Base-by-base conservation (phyloP, 495 filamentous ascomycete species). In the Aspergillus asperescens region DNA sequence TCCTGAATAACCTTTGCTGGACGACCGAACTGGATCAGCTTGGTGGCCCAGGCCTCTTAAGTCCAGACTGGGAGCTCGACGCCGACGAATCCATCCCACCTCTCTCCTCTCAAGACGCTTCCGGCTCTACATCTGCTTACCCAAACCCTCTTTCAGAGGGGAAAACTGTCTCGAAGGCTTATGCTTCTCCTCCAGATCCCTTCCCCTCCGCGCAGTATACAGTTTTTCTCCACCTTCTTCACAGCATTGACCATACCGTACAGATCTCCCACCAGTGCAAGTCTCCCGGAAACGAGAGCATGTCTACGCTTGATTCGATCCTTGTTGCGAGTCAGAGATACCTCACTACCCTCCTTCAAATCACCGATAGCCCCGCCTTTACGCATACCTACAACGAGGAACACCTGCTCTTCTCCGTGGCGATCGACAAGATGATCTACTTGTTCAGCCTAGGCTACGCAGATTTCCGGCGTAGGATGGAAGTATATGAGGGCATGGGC, bases 341-440 rank as follows among this genome's bases (percentile, higher is more conserved):
- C 48, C 46, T 59, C 0, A 48, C 41, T 3, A 55, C 48, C 10
- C 52, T 59, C 29, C 42, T 55, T 7, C 56, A 52, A 3, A 35
- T 55, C 12, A 27, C 52, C 6, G 52, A 52, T 5, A 47, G 23
- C 32, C 47, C 35, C 1, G 16, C 22, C 18, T 59, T 55, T 22
- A 40, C 31, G 0, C 23, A 44, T 2, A 25, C 48, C 20, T 59
- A 59, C 48, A 50, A 43, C 29, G 53, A 56, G 22, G 37, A 43
- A 10, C 52, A 59, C 23, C 25, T 59, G 1, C 56, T 59, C 20
- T 59, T 55, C 51, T 46, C 52, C 6, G 56, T 59, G 4, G 56
- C 56, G 0, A 15, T 59, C 20, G 50, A 45, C 37, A 59, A 55
- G n/a, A 52, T 59, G 25, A 43, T 52, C 34, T 27, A 28, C 13